Evolutionary conservation across 176 grass and related monocot species (phyloP), one percentile per base, ranked within the genome.

Genomic region (Phyllostachys edulis): DNA sequence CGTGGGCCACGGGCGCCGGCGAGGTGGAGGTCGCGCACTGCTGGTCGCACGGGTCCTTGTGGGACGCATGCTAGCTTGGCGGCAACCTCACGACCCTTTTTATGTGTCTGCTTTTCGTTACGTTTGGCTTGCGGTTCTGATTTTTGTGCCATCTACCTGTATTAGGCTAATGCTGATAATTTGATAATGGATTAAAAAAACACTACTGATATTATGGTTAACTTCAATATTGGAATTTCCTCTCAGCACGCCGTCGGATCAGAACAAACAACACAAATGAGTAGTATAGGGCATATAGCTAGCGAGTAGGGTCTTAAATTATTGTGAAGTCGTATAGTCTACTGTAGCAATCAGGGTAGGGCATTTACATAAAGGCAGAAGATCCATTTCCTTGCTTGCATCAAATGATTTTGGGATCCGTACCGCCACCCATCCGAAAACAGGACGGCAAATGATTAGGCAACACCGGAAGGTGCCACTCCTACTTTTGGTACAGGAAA

Each of bases 21-120:
- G 92, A 87, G 17, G 62, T 67, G 44, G 89, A 91, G 7, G 42
- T 11, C 10, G 50, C 69, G 16, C 50, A 82, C 37, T 86, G 79
- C 55, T 89, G 92, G 87, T 61, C 57, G 7, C 87, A 89, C 4
- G 89, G 84, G 9, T 87, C 92, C 9, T 38, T 94, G 9, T 94
- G 92, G 92, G 89, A 94, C 68, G 87, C 87, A n/a, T 85, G 69
- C 70, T 81, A 90, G 36, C 69, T 74, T 64, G 24, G 36, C 71
- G 27, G 62, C 72, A 36, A 61, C 14, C 70, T 60, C 78, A 60
- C 69, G 23, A 21, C 50, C 46, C 62, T 27, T 8, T 78, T 45
- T 6, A 23, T 34, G 63, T 39, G 29, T 18, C 9, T 36, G 17
- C 20, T 2, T 63, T 52, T 26, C 0, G 8, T 50, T 0, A 1